These are phyloP conservation scores for Colletotrichum limetticola DNA, from an alignment of 2,329 filamentous ascomycete species.

Conservation along the genomic window DNA sequence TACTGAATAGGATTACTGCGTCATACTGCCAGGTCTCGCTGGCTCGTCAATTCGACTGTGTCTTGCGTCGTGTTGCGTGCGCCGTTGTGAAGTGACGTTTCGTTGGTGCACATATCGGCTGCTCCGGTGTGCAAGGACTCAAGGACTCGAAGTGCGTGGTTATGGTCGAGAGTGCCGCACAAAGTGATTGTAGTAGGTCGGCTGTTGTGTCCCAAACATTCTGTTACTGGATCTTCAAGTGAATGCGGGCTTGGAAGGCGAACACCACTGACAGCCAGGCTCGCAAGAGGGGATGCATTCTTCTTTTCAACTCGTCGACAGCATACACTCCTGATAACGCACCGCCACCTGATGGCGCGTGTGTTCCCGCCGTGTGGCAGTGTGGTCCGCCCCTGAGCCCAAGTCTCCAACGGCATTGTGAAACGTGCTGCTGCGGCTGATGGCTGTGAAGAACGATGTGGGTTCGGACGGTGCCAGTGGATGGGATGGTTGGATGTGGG, in stretches of 20 bases:
- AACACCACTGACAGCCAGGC: not conserved
- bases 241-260: not conserved
- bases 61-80: not conserved
- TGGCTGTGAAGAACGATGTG: not conserved
- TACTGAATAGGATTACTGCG: not conserved
- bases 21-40: not conserved
- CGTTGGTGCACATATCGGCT: not conserved
- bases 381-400: not conserved
- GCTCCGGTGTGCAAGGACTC: not conserved
- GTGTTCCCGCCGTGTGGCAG: not conserved
- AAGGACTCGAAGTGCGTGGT: not conserved
- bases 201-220: not conserved
- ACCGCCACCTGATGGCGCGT: slow-evolving; percentile 18
- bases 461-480: not conserved
- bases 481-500: not conserved
- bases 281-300: not conserved
- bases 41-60: not conserved
- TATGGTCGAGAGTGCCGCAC: not conserved
- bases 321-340: not conserved
- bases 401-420: not conserved
- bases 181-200: not conserved
- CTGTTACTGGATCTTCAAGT: not conserved
- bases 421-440: slow-evolving; percentile 19
- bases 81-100: not conserved
- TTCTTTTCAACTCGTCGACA: not conserved